Percentiles rank a stretch among this genome's conserved stretches.
These are phyloP conservation scores for Loxodes magnus DNA, from an alignment of 73 alveolate genomes.

Conservation along the genomic window DNA sequence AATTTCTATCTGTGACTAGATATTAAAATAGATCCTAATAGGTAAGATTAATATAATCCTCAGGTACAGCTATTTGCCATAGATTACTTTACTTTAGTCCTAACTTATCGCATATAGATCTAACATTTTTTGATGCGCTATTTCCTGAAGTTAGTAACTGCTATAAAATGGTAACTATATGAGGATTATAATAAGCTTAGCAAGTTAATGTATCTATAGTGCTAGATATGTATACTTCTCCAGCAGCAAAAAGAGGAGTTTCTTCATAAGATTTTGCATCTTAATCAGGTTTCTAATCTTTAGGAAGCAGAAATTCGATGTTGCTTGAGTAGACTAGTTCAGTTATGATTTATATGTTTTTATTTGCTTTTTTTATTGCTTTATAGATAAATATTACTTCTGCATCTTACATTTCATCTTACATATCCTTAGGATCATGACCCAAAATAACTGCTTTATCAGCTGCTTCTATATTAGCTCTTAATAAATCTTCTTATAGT, in stretches of 20 bases:
- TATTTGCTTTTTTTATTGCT: conserved; percentile 87
- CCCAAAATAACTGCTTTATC: conserved; percentile 95
- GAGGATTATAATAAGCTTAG: conserved; percentile 89
- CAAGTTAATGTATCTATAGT: conserved; percentile 92
- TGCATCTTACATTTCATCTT: conserved; percentile 91
- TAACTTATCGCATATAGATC: conserved; percentile 74
- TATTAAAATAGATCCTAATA: conserved; percentile 70
- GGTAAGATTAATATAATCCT: conserved; percentile 80
- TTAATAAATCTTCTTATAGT: conserved; percentile 69
- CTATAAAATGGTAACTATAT: conserved; percentile 85
- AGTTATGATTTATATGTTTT: conserved; percentile 80
- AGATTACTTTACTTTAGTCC: conserved; percentile 82
- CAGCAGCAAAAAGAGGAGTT: conserved; percentile 87
- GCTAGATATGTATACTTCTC: conserved; percentile 91
- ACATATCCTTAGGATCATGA: conserved; percentile 51
- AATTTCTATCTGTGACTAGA: conserved; percentile 61
- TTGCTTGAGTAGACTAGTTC: conserved; percentile 85
- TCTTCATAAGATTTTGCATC: no score
- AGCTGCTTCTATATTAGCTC: conserved; percentile 93
- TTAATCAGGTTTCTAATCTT: conserved; percentile 52
- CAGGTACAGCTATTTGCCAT: conserved; percentile 91
- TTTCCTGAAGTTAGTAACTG: conserved; percentile 75
- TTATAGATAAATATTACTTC: conserved; percentile 84
- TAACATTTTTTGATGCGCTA: conserved; percentile 46
- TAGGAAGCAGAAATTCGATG: conserved; percentile 80